Evolutionary conservation across 768 basidiomycete genomes (phyloP).

Genomic region (Rhizopogon salebrosus): DNA sequence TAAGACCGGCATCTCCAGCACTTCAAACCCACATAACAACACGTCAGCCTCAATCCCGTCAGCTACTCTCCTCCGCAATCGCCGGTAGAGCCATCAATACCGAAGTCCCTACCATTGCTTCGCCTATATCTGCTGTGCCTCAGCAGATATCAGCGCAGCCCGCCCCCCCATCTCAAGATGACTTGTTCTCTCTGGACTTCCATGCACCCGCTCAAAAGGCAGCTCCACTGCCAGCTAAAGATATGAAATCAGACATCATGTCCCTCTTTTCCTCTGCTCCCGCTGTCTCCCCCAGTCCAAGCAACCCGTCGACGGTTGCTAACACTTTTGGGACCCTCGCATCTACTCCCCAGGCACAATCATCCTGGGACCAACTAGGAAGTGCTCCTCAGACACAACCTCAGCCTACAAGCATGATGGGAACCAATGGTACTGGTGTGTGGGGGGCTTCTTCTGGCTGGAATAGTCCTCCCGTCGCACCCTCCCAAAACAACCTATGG

Average conservation of each 20-base stretch:
- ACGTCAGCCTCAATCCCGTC: conserved; percentile 26
- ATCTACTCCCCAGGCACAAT: conserved; percentile 15
- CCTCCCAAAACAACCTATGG: conserved; percentile 32
- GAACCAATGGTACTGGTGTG: conserved; percentile 45
- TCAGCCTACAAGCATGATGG: conserved; percentile 48
- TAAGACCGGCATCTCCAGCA: conserved; percentile 25
- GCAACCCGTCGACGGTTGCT: conserved; percentile 21
- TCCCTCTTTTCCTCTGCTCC: conserved; percentile 64
- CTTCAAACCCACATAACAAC: conserved; percentile 17
- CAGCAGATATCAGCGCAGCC: conserved; percentile 17
- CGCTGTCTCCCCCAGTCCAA: not conserved
- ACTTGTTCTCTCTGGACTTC: conserved; percentile 85
- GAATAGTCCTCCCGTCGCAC: conserved; percentile 32
- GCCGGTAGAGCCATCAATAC: conserved; percentile 14
- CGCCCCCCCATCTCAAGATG: conserved; percentile 42
- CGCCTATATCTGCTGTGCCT: conserved; percentile 9
- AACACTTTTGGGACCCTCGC: conserved; percentile 34
- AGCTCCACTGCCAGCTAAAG: conserved; percentile 46
- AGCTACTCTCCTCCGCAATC: conserved; percentile 36
- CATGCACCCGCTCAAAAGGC: conserved; percentile 44
- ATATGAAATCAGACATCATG: conserved; percentile 81
- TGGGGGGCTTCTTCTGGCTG: conserved; percentile 72
- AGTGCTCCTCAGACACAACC: conserved; percentile 18
- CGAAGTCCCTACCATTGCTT: conserved; percentile 5
- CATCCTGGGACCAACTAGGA: conserved; percentile 23